A percentile compares a stretch with the other conserved stretches of the same genome.
phyloP scores from a whole-genome alignment of 2,329 filamentous ascomycete genomes.

The Alternaria ethzedia region DNA sequence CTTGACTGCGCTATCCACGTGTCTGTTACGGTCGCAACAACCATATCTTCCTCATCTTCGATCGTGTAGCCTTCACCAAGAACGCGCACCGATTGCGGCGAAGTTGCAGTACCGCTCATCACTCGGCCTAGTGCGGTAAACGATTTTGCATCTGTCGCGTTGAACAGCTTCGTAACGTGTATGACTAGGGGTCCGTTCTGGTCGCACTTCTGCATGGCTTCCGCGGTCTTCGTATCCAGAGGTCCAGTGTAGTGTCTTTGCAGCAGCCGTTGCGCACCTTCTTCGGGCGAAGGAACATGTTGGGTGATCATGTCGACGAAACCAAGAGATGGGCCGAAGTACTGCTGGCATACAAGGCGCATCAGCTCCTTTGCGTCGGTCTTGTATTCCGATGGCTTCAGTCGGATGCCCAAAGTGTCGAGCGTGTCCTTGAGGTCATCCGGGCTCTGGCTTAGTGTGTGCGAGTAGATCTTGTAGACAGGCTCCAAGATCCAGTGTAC shows the following conservation, averaged over 20 bases:
- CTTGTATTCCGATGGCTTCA: constrained; percentile 94
- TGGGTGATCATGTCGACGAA: constrained; percentile 96
- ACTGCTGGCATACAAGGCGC: constrained; percentile 89
- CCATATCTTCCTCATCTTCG: constrained; percentile 98
- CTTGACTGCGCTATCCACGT: constrained; percentile 91
- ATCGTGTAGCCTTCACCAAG: constrained; percentile 94
- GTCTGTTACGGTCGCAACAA: constrained; percentile 78
- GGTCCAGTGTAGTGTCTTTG: constrained; percentile 93
- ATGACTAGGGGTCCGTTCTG: constrained; percentile 91
- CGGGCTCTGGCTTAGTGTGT: constrained; percentile 89
- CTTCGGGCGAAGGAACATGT: constrained; percentile 85
- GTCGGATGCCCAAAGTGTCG: constrained; percentile 75
- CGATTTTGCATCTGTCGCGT: constrained; percentile 83
- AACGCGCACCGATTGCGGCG: constrained; percentile 83
- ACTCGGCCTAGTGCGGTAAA: constrained; percentile 93
- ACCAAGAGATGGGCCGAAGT: constrained; percentile 86
- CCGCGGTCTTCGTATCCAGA: constrained; percentile 78
- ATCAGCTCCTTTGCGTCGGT: constrained; percentile 87
- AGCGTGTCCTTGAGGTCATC: constrained; percentile 83
- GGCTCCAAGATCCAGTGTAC: constrained; percentile 95
- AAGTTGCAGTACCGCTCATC: constrained; percentile 86
- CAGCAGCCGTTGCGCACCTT: constrained; percentile 77
- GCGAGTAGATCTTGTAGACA: constrained; percentile 96
- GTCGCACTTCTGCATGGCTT: constrained; percentile 81
- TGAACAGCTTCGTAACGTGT: constrained; percentile 92